A percentile compares a stretch with the other conserved stretches of the same genome.
phyloP scores from a whole-genome alignment of 2,329 filamentous ascomycete species.

The Seiridium cupressi region DNA sequence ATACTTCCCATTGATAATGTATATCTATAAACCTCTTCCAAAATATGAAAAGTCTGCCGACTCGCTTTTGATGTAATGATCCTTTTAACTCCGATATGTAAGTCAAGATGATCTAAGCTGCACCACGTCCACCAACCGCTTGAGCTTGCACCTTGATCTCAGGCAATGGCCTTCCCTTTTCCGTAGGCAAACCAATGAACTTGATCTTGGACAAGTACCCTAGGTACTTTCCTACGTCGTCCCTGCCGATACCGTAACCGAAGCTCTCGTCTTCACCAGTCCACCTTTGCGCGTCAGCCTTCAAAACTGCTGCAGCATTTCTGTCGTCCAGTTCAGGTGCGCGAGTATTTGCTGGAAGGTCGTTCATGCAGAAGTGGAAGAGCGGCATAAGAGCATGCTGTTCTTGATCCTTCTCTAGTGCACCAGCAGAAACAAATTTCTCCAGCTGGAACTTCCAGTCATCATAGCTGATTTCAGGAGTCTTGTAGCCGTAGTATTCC shows the following conservation, averaged over 20 bases:
- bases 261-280: slow-evolving; percentile 56
- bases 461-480: slow-evolving; percentile 65
- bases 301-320: slow-evolving; percentile 65
- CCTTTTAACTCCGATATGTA: neutral
- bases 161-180: slow-evolving; percentile 29
- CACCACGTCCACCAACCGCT: slow-evolving; percentile 24
- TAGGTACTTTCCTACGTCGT: slow-evolving; percentile 62
- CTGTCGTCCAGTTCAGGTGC: slow-evolving; percentile 73
- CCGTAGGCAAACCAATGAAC: slow-evolving; percentile 53
- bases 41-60: neutral
- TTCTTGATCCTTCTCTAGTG: slow-evolving; percentile 55
- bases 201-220: slow-evolving; percentile 61
- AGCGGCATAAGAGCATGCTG: slow-evolving; percentile 73
- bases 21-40: neutral
- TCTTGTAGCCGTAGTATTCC: slow-evolving; percentile 69
- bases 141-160: slow-evolving; percentile 27
- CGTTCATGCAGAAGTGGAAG: slow-evolving; percentile 69
- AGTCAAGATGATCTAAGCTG: neutral
- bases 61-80: neutral
- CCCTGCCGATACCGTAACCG: slow-evolving; percentile 54
- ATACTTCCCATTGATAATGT: neutral
- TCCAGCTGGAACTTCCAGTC: slow-evolving; percentile 69
- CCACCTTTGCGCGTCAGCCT: slow-evolving; percentile 59
- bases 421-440: slow-evolving; percentile 60
- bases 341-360: slow-evolving; percentile 67